A percentile compares a stretch with the other conserved stretches of the same genome.
These are phyloP conservation scores for Globisporangium carolinianum DNA, from an alignment of 352 stramenopile species.

Conservation along the genomic window DNA sequence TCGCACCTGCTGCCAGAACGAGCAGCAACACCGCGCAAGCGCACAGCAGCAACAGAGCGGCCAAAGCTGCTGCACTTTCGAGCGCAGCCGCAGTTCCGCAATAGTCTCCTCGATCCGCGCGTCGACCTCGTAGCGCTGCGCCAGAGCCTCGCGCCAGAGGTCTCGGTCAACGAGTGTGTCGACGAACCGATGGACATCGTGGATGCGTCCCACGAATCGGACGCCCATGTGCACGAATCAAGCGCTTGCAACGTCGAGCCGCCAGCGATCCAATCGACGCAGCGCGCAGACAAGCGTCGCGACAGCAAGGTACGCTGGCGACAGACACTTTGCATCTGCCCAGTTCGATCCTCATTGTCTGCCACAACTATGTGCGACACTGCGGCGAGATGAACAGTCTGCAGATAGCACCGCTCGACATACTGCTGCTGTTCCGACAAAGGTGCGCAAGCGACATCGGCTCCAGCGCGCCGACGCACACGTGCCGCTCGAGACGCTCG, in stretches of 20 bases:
- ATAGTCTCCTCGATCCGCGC: slow-evolving; percentile 2
- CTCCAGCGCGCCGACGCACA: neutral
- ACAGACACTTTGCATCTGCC: too few species aligned
- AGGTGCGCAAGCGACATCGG: neutral
- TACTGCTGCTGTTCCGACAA: neutral
- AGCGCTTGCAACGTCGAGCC: neutral
- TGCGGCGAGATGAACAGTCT: neutral
- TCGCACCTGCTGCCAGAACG: neutral
- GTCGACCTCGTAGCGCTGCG: slow-evolving; percentile 2
- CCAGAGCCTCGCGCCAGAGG: neutral
- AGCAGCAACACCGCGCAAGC: neutral
- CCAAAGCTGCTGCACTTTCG: slow-evolving; percentile 3
- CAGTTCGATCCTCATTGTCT: neutral
- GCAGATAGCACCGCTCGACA: neutral
- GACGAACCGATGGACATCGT: neutral
- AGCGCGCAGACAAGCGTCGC: neutral
- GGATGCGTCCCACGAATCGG: neutral
- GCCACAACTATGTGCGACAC: neutral
- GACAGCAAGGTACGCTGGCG: neutral
- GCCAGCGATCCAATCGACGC: neutral
- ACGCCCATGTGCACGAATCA: neutral
- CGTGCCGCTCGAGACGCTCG: neutral
- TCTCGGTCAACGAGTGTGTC: neutral
- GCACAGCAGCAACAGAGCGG: neutral
- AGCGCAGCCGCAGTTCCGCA: neutral